Evolutionary conservation across 371 early-diverging fungal genomes (phyloP).

Genomic region (Mucor velutinosus): DNA sequence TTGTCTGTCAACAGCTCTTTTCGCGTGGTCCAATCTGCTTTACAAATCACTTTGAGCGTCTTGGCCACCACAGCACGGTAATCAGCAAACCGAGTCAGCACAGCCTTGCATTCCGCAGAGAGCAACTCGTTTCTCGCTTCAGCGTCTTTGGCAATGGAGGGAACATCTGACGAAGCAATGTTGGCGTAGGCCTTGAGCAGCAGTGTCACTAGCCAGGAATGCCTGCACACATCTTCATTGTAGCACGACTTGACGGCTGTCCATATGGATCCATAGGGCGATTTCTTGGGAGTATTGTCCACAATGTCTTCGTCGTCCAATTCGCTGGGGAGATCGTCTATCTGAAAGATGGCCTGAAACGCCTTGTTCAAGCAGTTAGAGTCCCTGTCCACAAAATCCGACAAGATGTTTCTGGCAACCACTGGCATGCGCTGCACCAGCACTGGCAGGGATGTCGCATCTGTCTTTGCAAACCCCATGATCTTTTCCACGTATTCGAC

Average conservation of each 20-base stretch:
- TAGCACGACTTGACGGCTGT: conserved; percentile 4
- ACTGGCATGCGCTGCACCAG: conserved; percentile 27
- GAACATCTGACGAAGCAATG: conserved; percentile 26
- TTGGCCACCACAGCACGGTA: neutral
- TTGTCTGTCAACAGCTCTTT: conserved; percentile 1
- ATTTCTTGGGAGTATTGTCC: neutral
- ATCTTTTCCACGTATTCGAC: conserved; percentile 27
- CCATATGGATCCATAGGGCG: conserved; percentile 22
- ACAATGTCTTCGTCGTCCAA: neutral
- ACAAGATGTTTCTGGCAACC: conserved; percentile 21
- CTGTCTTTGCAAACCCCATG: conserved; percentile 21
- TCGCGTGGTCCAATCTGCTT: neutral
- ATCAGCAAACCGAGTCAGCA: neutral
- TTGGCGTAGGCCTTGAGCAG: conserved; percentile 27
- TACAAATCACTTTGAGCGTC: neutral
- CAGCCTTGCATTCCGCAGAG: neutral
- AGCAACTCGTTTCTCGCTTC: neutral
- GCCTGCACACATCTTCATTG: neutral
- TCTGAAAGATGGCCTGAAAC: conserved; percentile 16
- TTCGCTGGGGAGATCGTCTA: neutral
- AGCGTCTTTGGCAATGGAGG: conserved; percentile 3
- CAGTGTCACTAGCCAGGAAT: conserved; percentile 8
- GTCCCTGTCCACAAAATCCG: conserved; percentile 25
- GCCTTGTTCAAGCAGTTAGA: conserved; percentile 13
- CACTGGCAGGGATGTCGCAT: conserved; percentile 16